phyloP scores from a whole-genome alignment of 768 basidiomycete species.

The Tephrocybe sp. region DNA sequence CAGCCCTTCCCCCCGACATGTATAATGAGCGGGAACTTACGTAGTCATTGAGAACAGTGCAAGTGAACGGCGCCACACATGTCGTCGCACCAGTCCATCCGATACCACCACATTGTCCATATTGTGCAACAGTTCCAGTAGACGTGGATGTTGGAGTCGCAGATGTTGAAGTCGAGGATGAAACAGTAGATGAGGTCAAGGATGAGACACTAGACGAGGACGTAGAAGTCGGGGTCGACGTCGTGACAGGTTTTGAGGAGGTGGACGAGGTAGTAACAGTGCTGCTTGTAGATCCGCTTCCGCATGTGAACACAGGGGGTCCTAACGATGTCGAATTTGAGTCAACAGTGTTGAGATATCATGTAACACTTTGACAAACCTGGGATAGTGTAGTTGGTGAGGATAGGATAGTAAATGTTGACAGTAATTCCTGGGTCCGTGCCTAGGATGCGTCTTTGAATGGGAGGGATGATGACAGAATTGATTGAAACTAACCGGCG shows the following conservation, averaged over 20 bases:
- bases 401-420: conserved; percentile 44
- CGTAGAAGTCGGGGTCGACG: conserved; percentile 12
- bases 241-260: conserved; percentile 13
- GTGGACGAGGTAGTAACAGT: neutral
- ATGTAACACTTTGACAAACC: too few species aligned
- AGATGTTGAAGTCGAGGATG: conserved; percentile 12
- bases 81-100: conserved; percentile 36
- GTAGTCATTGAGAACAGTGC: conserved; percentile 31
- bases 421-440: conserved; percentile 46
- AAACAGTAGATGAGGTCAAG: conserved; percentile 13
- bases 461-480: neutral
- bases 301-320: conserved; percentile 39
- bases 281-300: conserved; percentile 16
- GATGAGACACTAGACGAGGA: conserved; percentile 14
- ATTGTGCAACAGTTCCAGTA: conserved; percentile 33
- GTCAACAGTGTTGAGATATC: too few species aligned
- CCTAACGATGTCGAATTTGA: conserved; percentile 23
- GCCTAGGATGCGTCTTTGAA: conserved; percentile 25
- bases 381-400: conserved; percentile 41
- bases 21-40: conserved; percentile 20
- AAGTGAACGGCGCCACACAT: conserved; percentile 35
- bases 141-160: conserved; percentile 19
- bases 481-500: conserved; percentile 23
- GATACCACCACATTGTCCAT: conserved; percentile 43
- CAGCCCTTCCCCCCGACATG: neutral